A percentile compares a stretch with the other conserved stretches of the same genome.
These are phyloP conservation scores for Cutaneotrichosporon mucoides DNA, from an alignment of 1,284 basidiomycete genomes.

Conservation along the genomic window DNA sequence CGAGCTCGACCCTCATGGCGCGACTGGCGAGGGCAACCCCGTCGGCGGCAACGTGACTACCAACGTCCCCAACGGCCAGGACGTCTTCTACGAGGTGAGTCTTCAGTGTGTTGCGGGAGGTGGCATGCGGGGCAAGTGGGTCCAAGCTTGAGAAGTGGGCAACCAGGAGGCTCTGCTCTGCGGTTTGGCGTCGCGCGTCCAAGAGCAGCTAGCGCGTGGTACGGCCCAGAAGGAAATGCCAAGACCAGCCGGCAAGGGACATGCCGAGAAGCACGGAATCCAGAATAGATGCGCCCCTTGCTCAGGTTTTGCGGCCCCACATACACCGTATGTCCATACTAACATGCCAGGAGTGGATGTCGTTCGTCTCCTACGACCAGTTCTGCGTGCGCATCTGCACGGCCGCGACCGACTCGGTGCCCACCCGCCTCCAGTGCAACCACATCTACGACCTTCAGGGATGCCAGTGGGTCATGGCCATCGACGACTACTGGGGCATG, in stretches of 20 bases:
- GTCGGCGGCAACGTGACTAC: constrained; percentile 56
- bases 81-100: constrained; percentile 49
- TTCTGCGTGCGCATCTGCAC: constrained; percentile 52
- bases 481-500: constrained; percentile 44
- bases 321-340: not conserved
- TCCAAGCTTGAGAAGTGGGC: no score
- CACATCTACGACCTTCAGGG: constrained; percentile 51
- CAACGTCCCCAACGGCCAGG: constrained; percentile 11
- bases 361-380: constrained; percentile 47
- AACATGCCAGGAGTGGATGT: constrained; percentile 51
- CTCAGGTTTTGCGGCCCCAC: no score
- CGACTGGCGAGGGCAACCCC: constrained; percentile 53
- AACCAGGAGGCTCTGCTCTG: no score
- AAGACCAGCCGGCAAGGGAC: no score
- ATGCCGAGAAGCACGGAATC: no score
- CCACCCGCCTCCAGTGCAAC: constrained; percentile 40
- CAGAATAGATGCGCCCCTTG: no score
- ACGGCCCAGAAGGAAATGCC: no score
- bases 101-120: no score
- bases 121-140: no score
- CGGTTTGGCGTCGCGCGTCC: no score
- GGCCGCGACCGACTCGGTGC: constrained; percentile 40
- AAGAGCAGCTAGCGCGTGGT: no score
- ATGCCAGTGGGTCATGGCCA: constrained; percentile 51
- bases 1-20: constrained; percentile 54